Evolutionary conservation across 192 early-diverging fungal species (phyloP), one percentile per base, ranked within the genome.

Genomic region (Pilaira anomala): DNA sequence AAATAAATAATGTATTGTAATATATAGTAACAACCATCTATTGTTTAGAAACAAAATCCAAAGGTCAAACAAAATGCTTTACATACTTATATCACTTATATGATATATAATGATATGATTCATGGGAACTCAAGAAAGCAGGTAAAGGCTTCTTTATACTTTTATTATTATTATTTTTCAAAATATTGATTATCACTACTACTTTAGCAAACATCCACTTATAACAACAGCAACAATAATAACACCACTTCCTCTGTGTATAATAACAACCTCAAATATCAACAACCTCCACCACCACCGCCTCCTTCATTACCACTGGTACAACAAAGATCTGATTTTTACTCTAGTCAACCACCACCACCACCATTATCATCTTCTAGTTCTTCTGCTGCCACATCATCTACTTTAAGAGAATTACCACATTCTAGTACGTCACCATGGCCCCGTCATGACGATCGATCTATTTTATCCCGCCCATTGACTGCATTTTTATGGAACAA

Each of bases 1-100:
- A 36, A 36, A 36, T 55, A 36, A 21, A 56, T 7, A 50, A 50
- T 24, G 19, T 21, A 40, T 40, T n/a, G 12, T 40, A 40, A 40
- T 40, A 40, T 40, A 40, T 12, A 8, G 5, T 8, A 12, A 63
- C 48, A 48, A 41, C 24, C 52, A 28, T 61, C 40, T 58, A 57
- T 58, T 60, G 40, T 29, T 36, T 67, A 76, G 77, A 79, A 79
- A 57, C 70, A 72, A 50, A 63, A 79, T 66, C 75, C 75, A 29
- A 79, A 79, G 42, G 57, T 76, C 57, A 79, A 79, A 46, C 66
- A 75, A 26, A 79, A 79, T 71, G 78, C 78, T 6, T 68, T 70
- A 56, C 78, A 79, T 52, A 70, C 78, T 36, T 79, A 79, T 57
- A 79, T 79, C 12, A 68, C 78, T 25, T 79, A 79, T 45, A 76